Base-by-base conservation (phyloP, 1,284 basidiomycete genomes). In the Ustilago cynodontis region DNA sequence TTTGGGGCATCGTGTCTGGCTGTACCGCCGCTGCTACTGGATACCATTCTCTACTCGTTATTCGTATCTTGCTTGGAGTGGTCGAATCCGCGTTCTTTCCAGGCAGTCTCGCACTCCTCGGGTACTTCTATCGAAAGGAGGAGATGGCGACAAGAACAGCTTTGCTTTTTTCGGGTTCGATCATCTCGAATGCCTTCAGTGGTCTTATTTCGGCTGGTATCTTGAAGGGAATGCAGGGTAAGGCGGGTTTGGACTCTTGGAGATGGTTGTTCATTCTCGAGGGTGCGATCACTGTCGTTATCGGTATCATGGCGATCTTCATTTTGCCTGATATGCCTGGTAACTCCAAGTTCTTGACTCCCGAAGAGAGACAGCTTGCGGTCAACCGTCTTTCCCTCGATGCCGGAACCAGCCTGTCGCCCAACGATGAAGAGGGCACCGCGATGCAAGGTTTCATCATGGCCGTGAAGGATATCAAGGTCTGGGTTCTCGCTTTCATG, bases 371-470 rank as follows among this genome's bases (percentile, higher is more conserved):
- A 4, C 29, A 57, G 18, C 26, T 82, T 20, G 78, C 80, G 5
- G 76, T 80, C 31, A 65, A 73, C 51, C 59, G 81, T 18, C 45
- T 82, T 10, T 61, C 54, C 13, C 65, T 75, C 93, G 59, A 92
- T 82, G 83, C 90, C 91, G 72, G 91, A 88, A 13, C 92, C 89
- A 18, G 92, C 92, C 8, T 89, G 89, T 52, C 58, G n/a, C 49
- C 64, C 7, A 55, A 61, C n/a, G 69, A 74, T 10, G 62, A 74
- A 5, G 67, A 71, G 2, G 76, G 69, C 80, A 94, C 92, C 22
- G 92, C 75, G 2, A 58, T 59, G 47, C 71, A 77, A 43, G 81
- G 78, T 1, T 64, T 82, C 53, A 9, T 71, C 7, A 64, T 77
- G 59, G 72, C 77, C 2, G 47, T 77, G 16, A 71, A 63, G 60